Conservation (phyloP, 164 flowering plant species). For the Platanus orientalis region DNA sequence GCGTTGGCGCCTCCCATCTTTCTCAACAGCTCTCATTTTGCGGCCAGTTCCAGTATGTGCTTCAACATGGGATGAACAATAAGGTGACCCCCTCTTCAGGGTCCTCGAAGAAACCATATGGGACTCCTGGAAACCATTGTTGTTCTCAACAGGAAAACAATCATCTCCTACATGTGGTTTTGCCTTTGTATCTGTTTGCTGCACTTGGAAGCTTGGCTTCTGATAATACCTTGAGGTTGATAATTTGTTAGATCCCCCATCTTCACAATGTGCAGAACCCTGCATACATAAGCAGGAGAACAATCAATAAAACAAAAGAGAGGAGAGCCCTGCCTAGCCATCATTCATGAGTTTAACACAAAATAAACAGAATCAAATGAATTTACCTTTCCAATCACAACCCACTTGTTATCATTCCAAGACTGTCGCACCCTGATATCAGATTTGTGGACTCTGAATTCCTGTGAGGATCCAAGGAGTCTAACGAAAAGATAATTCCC, state of each 20-base stretch:
- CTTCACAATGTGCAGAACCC: conserved; percentile 34
- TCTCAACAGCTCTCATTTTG: conserved; percentile 36
- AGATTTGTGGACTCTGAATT: conserved; percentile 23
- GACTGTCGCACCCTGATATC: conserved; percentile 44
- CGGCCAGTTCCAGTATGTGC: conserved; percentile 17
- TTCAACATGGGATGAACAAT: conserved; percentile 24
- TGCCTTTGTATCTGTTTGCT: conserved; percentile 11
- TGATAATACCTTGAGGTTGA: conserved; percentile 15
- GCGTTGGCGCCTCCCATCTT: conserved; percentile 27
- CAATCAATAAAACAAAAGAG: neutral
- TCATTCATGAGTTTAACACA: conserved; percentile 1
- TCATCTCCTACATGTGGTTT: conserved; percentile 17
- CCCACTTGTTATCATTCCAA: conserved; percentile 53
- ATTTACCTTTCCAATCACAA: conserved; percentile 48
- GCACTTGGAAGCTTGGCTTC: conserved; percentile 13
- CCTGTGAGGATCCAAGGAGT: conserved; percentile 41
- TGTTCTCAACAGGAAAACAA: conserved; percentile 11
- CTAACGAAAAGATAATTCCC: conserved; percentile 34
- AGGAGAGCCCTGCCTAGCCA: neutral
- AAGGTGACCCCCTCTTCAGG: conserved; percentile 35
- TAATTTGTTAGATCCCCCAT: conserved; percentile 16
- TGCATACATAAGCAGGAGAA: conserved; percentile 20
- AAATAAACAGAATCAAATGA: too few species aligned
- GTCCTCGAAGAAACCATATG: conserved; percentile 22
- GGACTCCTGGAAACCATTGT: conserved; percentile 17